Evolutionary conservation across 208 protist genomes (phyloP), one percentile per base, ranked within the genome.

Genomic region (Naegleria fowleri): DNA sequence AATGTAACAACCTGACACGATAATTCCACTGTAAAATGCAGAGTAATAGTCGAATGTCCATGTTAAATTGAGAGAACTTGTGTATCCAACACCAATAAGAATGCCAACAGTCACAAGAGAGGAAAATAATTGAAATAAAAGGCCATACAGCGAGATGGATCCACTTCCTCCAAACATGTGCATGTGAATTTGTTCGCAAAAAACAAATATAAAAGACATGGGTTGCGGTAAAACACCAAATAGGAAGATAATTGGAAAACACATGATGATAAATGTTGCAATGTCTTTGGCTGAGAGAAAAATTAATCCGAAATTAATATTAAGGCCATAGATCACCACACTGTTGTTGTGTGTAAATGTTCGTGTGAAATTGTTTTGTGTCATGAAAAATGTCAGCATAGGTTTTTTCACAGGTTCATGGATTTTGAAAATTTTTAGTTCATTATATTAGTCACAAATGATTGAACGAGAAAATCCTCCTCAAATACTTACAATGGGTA

Each of bases 81-180:
- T 25, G n/a, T 89, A 89, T 33, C 86, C 48, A 41, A 67, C 86
- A n/a, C 86, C 86, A 41, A 89, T 40, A 29, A 89, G 51, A 38
- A 67, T 67, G 39, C 86, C 41, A 33, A 67, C 39, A 13, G n/a
- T 6, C 5, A 67, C 5, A n/a, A 89, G 2, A 41, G 39, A 15
- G 40, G 16, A 59, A 25, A 67, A 19, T 16, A 89, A 39, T 40
- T 41, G 29, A 11, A 89, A 19, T 29, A 89, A 0, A 5, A 25
- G 48, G 19, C 86, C 86, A 22, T 25, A 7, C 25, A 67, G 40
- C 15, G 25, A 22, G 25, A 89, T 40, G 36, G 13, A 7, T 40
- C 86, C 86, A 25, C 39, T 67, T 41, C 48, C 86, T 39, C 86
- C 86, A 89, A 67, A 89, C 16, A 89, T n/a, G 15, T 89, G 43